Evolutionary conservation across 2,329 filamentous ascomycete genomes (phyloP).

Genomic region (Xylaria polymorpha): DNA sequence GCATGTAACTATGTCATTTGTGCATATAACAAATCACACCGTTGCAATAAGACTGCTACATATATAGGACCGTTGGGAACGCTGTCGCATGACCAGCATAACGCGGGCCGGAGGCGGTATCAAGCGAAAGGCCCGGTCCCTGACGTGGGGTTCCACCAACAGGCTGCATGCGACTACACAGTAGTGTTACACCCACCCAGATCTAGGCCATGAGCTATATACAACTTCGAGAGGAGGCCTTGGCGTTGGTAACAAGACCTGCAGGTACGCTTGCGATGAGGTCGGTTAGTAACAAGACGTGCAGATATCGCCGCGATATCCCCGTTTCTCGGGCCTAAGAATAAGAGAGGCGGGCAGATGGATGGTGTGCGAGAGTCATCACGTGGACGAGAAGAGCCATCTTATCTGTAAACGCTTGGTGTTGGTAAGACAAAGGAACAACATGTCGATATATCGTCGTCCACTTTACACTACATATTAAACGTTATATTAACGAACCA

Average conservation of each 20-base stretch:
- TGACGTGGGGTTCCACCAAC: neutral
- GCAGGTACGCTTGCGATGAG: neutral
- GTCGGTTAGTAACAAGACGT: no score
- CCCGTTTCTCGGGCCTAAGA: constrained; percentile 23
- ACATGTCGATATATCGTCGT: neutral
- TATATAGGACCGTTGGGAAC: constrained; percentile 15
- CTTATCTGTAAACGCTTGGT: no score
- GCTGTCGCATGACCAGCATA: constrained; percentile 14
- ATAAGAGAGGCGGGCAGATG: neutral
- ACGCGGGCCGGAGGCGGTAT: constrained; percentile 23
- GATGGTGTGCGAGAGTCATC: neutral
- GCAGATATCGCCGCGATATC: constrained; percentile 24
- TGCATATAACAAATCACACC: constrained; percentile 1
- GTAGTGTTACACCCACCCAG: neutral
- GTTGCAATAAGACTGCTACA: no score
- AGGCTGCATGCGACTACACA: neutral
- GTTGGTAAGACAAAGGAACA: neutral
- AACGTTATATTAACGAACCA: neutral
- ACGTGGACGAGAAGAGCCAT: neutral
- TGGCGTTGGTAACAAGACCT: neutral
- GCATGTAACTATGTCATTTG: neutral
- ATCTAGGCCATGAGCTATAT: neutral
- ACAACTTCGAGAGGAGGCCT: neutral
- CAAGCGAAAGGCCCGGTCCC: constrained; percentile 12
- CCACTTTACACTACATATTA: constrained; percentile 1